Base-by-base conservation (phyloP, 148 eudicot genomes). In the Persicaria tinctoria region DNA sequence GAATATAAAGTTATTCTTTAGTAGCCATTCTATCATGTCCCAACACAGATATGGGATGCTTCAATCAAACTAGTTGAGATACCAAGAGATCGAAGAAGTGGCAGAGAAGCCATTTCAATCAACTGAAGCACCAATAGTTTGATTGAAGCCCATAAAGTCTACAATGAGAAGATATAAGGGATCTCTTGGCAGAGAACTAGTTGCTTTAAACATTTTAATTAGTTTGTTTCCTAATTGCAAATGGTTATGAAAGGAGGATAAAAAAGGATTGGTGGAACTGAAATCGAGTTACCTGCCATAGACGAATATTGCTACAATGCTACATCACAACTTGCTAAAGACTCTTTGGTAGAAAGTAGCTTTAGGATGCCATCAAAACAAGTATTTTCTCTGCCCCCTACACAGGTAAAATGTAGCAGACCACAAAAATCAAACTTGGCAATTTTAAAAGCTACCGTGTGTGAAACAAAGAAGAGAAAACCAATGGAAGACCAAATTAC, bases 381-480 rank as follows among this genome's bases (percentile, higher is more conserved):
- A 95, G 96, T 73, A 89, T 84, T 79, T 87, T 92, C 81, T 83
- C 86, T 70, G 77, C 77, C 74, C 94, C 99, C 97, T 95, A 88
- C 74, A 74, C 79, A 57, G 63, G 73, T 32, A 57, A 5, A 49
- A 32, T 12, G 12, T 16, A 51, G 53, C 5, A n/a, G 54, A 48
- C 6, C 5, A 4, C 2, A 8, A 17, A 70, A 4, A 18, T 16
- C 62, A 64, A 46, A 18, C 5, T 49, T 45, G 20, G 47, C 51
- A 4, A n/a, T 10, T 1, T 4, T 20, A 72, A 5, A 46, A 66
- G 20, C 66, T 44, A 44, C 70, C 45, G 13, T 66, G 47, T 18
- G 53, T 4, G 48, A 20, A 20, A 20, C 23, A 20, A 20, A 20
- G 50, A 12, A 6, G 38, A 46, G 38, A 38, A 47, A 8, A n/a